These are phyloP conservation scores for Kodamaea lidongshanica DNA, from an alignment of 805 yeast genomes.

Conservation along the genomic window DNA sequence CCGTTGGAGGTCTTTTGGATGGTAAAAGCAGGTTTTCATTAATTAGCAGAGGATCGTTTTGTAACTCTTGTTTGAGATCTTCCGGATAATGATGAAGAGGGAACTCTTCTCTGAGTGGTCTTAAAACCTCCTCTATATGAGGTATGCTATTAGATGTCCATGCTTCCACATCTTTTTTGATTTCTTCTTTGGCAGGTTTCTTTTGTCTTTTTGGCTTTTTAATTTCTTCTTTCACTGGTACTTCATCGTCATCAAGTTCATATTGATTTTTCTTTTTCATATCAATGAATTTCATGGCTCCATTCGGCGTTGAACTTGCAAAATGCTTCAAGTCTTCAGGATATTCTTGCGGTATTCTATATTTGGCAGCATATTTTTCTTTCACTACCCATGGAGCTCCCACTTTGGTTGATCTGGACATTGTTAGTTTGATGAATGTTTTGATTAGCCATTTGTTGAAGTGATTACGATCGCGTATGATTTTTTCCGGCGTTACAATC, in stretches of 20 bases:
- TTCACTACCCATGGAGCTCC: constrained; percentile 97
- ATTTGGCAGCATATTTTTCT: constrained; percentile 63
- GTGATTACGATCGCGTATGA: constrained; percentile 75
- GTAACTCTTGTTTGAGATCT: constrained; percentile 12
- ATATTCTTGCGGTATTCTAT: constrained; percentile 55
- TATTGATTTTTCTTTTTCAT: constrained; percentile 3
- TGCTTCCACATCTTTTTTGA: background rate
- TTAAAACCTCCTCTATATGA: constrained; percentile 3
- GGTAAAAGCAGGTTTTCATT: constrained; percentile 17
- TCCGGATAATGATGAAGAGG: constrained; percentile 32
- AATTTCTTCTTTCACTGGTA: constrained; percentile 1
- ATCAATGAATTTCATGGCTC: constrained; percentile 17
- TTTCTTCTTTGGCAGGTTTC: constrained; percentile 1
- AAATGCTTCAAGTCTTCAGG: constrained; percentile 49
- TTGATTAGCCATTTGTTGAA: constrained; percentile 88
- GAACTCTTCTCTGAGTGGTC: constrained; percentile 11
- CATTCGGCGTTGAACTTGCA: constrained; percentile 28
- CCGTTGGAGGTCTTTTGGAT: constrained; percentile 24
- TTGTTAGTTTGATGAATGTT: constrained; percentile 75
- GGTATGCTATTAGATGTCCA: constrained; percentile 3
- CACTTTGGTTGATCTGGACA: constrained; percentile 69
- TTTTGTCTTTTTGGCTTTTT: constrained; percentile 1
- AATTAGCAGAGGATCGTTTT: constrained; percentile 4
- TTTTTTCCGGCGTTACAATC: constrained; percentile 65
- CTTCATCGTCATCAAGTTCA: constrained; percentile 3